Evolutionary conservation across 1,284 basidiomycete species (phyloP), one percentile per base, ranked within the genome.

Genomic region (Moesziomyces sp.): DNA sequence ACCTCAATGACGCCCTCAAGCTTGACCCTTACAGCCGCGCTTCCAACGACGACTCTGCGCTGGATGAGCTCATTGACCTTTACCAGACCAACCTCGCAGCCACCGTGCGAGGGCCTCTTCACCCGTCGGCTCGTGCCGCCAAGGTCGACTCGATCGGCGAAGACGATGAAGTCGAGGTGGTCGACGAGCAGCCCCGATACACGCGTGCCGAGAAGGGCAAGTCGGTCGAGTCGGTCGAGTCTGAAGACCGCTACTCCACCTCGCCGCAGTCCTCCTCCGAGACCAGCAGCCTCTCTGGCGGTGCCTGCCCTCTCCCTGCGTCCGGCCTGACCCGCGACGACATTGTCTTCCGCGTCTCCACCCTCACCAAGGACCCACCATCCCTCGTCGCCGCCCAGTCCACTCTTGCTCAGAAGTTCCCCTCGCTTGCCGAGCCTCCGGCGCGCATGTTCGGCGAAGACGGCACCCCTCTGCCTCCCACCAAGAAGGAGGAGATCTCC

Each of bases 361-460:
- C 47, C 38, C 45, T 58, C 40, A 52, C 50, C 52, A 38, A 59
- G 19, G 46, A 46, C 43, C 59, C 59, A 14, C 63, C 60, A 5
- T 62, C 60, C 11, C 52, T 28, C 9, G n/a, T 49, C 14, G 58
- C 58, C 19, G 57, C 58, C 21, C 68, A 71, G 60, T 10, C 47
- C 5, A 38, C 26, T 8, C 72, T 72, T 44, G 63, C 64, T 21
- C 56, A 54, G 38, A 14, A 42, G 11, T 75, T 77, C 61, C 67
- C 72, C 47, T 57, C 64, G 18, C 69, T 74, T 10, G 51, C 47
- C 34, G 72, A 74, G 44, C 63, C 72, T 43, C 73, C 68, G 14
- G 63, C 71, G 8, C 61, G 61, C 58, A 76, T 76, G 74, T 73
- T 72, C 45, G 74, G 68, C 43, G 74, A 76, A 35, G 57, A 76